Base-by-base conservation (phyloP, 257 asterid species). In the Solanum chilense region DNA sequence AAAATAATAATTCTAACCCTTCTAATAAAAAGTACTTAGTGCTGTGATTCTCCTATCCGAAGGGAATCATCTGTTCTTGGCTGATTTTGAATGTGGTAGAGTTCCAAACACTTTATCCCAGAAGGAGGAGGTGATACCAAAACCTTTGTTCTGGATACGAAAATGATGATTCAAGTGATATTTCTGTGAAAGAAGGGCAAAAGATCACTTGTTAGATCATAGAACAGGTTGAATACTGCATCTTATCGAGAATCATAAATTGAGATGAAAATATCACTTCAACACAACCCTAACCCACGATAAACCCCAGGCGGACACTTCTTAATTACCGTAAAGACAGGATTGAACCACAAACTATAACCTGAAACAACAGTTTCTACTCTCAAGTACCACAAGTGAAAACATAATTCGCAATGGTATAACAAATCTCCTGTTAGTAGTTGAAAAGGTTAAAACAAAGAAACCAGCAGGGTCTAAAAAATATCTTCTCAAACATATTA, bases 91-190 rank as follows among this genome's bases (percentile, higher is more conserved):
- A 14, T 29, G 91, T 56, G 98, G 94, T 83, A 94, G 92, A 13
- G 98, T 94, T 70, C 95, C 97, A 41, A 95, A 94, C n/a, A 94
- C 91, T 88, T 86, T 89, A 90, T 95, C 98, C 98, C 98, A 95
- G 86, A 95, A 91, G 39, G 89, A 60, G 58, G 98, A 93, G 39
- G 98, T 94, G 90, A 95, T 94, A 88, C 98, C 98, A 29, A 91
- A 95, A 29, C 98, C 98, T 91, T 92, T 93, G 91, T 92, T 88
- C 86, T 94, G 97, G 88, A 92, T 68, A 69, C 87, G 92, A 88
- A 89, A 95, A 90, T 95, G 98, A 90, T 95, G 98, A 91, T 91
- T 91, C 97, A 95, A 93, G 89, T 95, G 98, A 87, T 88, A 89
- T 89, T 94, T 94, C 98, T 95, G 86, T 84, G 88, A 25, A 31